Base-by-base conservation (phyloP, 1,284 basidiomycete genomes). In the Lignosus rhinocerotis region DNA sequence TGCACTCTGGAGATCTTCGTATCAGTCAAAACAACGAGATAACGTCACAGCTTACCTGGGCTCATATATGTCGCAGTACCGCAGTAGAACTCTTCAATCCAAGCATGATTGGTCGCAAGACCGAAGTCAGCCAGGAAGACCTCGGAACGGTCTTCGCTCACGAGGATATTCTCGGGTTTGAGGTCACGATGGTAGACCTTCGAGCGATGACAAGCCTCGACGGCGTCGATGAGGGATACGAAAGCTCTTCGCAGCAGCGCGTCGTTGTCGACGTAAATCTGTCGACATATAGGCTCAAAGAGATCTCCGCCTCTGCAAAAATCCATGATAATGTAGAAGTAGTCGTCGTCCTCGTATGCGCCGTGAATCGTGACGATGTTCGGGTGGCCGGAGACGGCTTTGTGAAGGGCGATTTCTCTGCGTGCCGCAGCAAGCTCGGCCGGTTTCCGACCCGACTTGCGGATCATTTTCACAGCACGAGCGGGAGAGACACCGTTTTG, bases 121-220 rank as follows among this genome's bases (percentile, higher is more conserved):
- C 87, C 88, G 71, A 89, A 90, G 74, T 90, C 88, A 44, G 84
- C 58, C 39, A 89, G 68, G 45, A 80, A 78, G 21, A 88, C 76
- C 56, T 75, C 73, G 55, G 73, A 73, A 41, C 83, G 80, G 46
- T 69, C 69, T 9, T 59, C 61, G 55, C 43, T 78, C 67, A 84
- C 83, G 38, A 90, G 75, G 61, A 90, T 84, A 72, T 90, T 90
- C 67, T 88, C 87, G 16, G 87, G 87, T 70, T 89, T 90, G 55
- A 90, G 74, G 66, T 89, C 87, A 31, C 86, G 84, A 69, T 88
- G 86, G 71, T 78, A 86, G 68, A 88, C 81, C 41, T 81, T 80
- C 51, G 78, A 70, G 33, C 70, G 64, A 72, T 88, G 86, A 69
- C 84, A 85, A 64, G 80, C 80, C 43, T 82, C 73, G 55, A 89